Percentiles rank a stretch among this genome's conserved stretches.
Evolutionary conservation across 768 basidiomycete genomes (phyloP).

Genomic region (Boletus rex-veris): DNA sequence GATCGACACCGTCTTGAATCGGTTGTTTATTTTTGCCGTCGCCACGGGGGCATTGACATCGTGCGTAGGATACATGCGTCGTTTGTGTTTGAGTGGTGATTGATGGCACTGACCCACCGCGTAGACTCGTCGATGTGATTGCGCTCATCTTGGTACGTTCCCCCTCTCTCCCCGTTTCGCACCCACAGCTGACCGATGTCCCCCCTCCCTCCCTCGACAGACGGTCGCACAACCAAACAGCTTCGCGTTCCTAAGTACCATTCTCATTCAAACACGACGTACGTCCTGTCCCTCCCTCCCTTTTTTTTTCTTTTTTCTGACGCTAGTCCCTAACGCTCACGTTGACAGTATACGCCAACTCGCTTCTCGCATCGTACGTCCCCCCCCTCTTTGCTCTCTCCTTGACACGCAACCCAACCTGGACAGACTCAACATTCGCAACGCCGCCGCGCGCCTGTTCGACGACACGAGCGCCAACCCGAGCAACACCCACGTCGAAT

Average conservation of each 20-base stretch:
- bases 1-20: constrained; percentile 20
- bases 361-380: constrained; percentile 28
- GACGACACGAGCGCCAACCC: not conserved
- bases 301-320: not conserved
- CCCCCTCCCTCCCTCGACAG: not conserved
- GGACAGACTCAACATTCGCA: constrained; percentile 24
- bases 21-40: constrained; percentile 22
- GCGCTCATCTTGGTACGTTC: constrained; percentile 23
- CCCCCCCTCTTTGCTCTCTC: not conserved
- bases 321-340: not conserved
- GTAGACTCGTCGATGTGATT: constrained; percentile 24
- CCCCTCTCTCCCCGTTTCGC: not conserved
- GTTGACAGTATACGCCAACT: constrained; percentile 29
- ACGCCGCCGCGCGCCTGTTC: constrained; percentile 17
- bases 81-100: not conserved
- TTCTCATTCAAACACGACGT: constrained; percentile 28
- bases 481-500: not conserved
- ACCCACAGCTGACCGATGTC: not conserved
- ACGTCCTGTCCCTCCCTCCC: constrained; percentile 1
- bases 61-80: constrained; percentile 9
- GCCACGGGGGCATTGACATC: constrained; percentile 26
- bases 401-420: too few relatives aligned
- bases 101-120: not conserved
- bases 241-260: constrained; percentile 17
- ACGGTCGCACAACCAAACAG: constrained; percentile 17